These are phyloP conservation scores for Neohortaea acidophila DNA, from an alignment of 495 filamentous ascomycete genomes.

Conservation along the genomic window DNA sequence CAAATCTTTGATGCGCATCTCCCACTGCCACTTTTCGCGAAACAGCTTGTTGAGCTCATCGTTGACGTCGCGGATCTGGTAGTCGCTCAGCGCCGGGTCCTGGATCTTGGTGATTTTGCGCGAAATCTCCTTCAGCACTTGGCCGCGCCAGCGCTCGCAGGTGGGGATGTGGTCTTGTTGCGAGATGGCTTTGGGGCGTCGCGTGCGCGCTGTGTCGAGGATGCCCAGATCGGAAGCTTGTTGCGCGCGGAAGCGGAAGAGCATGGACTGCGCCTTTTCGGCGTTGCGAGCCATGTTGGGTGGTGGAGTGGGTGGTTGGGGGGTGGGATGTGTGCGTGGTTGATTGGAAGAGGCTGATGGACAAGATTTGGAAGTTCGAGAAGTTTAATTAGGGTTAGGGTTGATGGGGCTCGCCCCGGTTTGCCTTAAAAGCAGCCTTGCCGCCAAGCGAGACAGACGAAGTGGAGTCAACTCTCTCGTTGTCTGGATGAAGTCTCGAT, in stretches of 20 bases:
- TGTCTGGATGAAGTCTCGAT: too few relatives aligned
- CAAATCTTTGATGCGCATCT: constrained; percentile 82
- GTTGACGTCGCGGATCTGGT: constrained; percentile 93
- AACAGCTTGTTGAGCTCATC: constrained; percentile 99
- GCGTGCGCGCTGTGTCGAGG: constrained; percentile 78
- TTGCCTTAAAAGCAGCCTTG: too few relatives aligned
- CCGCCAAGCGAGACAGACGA: too few relatives aligned
- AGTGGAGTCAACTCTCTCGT: too few relatives aligned
- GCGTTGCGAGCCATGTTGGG: constrained; percentile 57
- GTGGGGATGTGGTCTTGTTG: constrained; percentile 64
- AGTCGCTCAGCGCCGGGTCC: constrained; percentile 74
- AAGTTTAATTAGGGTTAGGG: too few relatives aligned
- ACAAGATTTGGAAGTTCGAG: too few relatives aligned
- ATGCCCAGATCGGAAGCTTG: constrained; percentile 94
- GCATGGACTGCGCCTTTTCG: constrained; percentile 99
- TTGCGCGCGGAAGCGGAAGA: constrained; percentile 96
- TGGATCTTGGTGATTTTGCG: constrained; percentile 94
- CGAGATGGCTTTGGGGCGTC: constrained; percentile 79
- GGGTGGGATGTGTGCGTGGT: too few relatives aligned
- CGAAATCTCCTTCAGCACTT: constrained; percentile 92
- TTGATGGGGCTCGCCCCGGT: too few relatives aligned
- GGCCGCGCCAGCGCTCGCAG: constrained; percentile 97
- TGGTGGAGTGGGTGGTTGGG: neutral
- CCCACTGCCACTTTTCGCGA: constrained; percentile 98
- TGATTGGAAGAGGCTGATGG: too few relatives aligned